A percentile compares a stretch with the other conserved stretches of the same genome.
Evolutionary conservation across 2,329 filamentous ascomycete species (phyloP).

Genomic region (Calycina herbarum): DNA sequence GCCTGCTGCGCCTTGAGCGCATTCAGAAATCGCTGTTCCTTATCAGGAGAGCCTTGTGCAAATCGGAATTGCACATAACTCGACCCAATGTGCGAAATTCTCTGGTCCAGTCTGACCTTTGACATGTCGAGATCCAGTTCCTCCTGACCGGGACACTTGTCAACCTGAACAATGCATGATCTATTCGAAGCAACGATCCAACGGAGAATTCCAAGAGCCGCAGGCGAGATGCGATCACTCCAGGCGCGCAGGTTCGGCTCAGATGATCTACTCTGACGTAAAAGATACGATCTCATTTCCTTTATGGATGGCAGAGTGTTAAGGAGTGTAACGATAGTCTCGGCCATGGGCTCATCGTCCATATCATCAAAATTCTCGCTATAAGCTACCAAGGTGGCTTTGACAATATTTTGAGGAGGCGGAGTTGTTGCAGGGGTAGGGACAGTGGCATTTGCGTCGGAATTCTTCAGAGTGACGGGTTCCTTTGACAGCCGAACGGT

Average conservation of each 20-base stretch:
- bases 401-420: constrained; percentile 28
- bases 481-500: constrained; percentile 29
- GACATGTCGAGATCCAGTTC: constrained; percentile 25
- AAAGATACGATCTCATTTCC: constrained; percentile 54
- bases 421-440: constrained; percentile 30
- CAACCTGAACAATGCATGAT: constrained; percentile 80
- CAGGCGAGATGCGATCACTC: constrained; percentile 60
- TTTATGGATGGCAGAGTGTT: constrained; percentile 61
- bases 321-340: constrained; percentile 53
- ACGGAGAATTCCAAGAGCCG: constrained; percentile 67
- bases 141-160: constrained; percentile 40
- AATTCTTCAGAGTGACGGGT: constrained; percentile 15
- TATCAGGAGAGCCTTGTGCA: constrained; percentile 84
- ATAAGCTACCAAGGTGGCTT: constrained; percentile 43
- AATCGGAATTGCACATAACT: constrained; percentile 82
- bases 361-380: constrained; percentile 59
- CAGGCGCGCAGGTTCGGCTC: constrained; percentile 47
- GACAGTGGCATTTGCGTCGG: neutral
- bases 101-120: constrained; percentile 35
- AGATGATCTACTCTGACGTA: constrained; percentile 30
- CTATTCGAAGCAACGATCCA: constrained; percentile 92
- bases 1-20: constrained; percentile 53
- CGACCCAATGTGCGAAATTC: constrained; percentile 58
- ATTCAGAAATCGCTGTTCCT: constrained; percentile 72
- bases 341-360: constrained; percentile 44